A percentile compares a stretch with the other conserved stretches of the same genome.
Conservation (phyloP, 345 rosid genomes). For the Brassica cretica region DNA sequence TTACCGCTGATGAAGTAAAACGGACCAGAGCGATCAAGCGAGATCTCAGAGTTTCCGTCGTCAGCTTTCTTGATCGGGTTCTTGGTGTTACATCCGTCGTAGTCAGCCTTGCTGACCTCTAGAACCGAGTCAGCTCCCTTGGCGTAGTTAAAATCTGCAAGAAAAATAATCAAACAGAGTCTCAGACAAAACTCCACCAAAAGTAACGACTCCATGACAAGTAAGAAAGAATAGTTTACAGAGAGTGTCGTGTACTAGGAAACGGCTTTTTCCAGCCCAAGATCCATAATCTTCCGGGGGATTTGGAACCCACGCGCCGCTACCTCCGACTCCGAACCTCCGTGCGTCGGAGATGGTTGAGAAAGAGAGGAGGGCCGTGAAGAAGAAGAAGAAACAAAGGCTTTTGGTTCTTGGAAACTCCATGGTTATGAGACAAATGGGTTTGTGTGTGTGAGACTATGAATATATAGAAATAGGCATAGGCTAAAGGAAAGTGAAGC, state of each 20-base stretch:
- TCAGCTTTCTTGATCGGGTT: constrained; percentile 51
- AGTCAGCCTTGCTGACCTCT: constrained; percentile 56
- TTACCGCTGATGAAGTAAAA: constrained; percentile 78
- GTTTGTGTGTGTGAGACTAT: constrained; percentile 5
- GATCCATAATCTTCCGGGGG: constrained; percentile 66
- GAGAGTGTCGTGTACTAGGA: constrained; percentile 76
- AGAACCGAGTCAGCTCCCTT: constrained; percentile 74
- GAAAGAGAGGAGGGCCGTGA: constrained; percentile 18
- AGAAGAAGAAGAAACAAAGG: constrained; percentile 22
- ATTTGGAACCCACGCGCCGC: constrained; percentile 67
- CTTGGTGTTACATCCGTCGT: constrained; percentile 55
- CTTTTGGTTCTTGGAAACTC: neutral
- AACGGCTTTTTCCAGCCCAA: constrained; percentile 75
- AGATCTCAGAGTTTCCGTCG: constrained; percentile 62
- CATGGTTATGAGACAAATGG: constrained; percentile 24
- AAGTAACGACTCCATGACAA: neutral
- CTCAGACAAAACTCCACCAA: neutral
- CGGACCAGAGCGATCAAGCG: constrained; percentile 68
- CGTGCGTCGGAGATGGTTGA: constrained; percentile 35
- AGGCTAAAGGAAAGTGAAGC: neutral
- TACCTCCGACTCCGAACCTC: constrained; percentile 66
- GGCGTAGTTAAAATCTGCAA: constrained; percentile 69
- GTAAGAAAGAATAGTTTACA: constrained; percentile 32
- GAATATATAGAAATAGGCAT: constrained; percentile 15
- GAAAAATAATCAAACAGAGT: neutral